Conservation (phyloP, 352 stramenopile genomes). For the Phytophthora cactorum region DNA sequence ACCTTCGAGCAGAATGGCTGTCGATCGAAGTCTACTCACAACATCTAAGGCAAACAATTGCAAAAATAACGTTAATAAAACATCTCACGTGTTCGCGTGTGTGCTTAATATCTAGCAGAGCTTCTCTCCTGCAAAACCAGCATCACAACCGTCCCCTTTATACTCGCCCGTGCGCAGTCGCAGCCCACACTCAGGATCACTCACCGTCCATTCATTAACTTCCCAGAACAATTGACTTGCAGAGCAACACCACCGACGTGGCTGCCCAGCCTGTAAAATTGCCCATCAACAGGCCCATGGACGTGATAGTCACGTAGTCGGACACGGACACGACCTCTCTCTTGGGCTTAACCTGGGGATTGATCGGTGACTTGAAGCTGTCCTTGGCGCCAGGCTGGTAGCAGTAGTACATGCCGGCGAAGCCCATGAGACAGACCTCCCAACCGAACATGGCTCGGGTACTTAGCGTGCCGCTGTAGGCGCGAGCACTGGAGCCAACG, state of each 20-base stretch:
- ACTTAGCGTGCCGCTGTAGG: slow-evolving; percentile 42
- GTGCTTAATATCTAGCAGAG: neutral
- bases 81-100: neutral
- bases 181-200: slow-evolving; percentile 14
- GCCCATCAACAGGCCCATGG: slow-evolving; percentile 60
- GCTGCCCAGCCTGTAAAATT: slow-evolving; percentile 69
- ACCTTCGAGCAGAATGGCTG: too few species aligned
- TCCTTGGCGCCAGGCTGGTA: slow-evolving; percentile 23
- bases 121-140: slow-evolving; percentile 12
- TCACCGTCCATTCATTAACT: slow-evolving; percentile 20
- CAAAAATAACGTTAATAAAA: neutral
- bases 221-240: slow-evolving; percentile 58
- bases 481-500: slow-evolving; percentile 47
- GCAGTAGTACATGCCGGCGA: slow-evolving; percentile 73
- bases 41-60: neutral
- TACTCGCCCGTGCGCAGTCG: slow-evolving; percentile 13
- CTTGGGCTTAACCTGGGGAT: slow-evolving; percentile 20
- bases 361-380: slow-evolving; percentile 17
- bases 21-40: too few species aligned
- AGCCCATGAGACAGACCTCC: slow-evolving; percentile 59
- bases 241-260: slow-evolving; percentile 60
- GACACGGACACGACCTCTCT: slow-evolving; percentile 70
- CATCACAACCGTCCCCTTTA: slow-evolving; percentile 14
- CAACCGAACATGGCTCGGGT: slow-evolving; percentile 40
- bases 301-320: slow-evolving; percentile 73